Conservation (phyloP, 805 yeast species). For the Metschnikowia shivogae region DNA sequence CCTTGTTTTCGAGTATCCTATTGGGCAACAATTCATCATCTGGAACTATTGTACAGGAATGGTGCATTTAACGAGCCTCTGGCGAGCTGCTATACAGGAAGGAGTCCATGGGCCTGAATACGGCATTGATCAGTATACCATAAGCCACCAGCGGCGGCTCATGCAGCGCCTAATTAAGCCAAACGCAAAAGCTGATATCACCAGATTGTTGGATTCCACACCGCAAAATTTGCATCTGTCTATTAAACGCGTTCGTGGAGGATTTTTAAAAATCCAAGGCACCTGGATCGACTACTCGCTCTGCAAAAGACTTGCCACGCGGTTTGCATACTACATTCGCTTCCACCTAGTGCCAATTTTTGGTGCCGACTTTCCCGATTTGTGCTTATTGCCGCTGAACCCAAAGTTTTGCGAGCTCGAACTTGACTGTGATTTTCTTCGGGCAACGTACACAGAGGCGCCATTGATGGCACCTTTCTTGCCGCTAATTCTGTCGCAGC, state of each 20-base stretch:
- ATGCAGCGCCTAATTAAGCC: constrained; percentile 6
- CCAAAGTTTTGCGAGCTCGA: constrained; percentile 62
- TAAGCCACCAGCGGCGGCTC: not conserved
- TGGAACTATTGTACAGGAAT: constrained; percentile 86
- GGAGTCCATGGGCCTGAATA: constrained; percentile 1
- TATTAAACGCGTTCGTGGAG: constrained; percentile 79
- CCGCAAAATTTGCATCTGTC: constrained; percentile 58
- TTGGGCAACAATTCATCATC: constrained; percentile 70
- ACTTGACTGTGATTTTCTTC: constrained; percentile 23
- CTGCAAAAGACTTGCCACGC: constrained; percentile 62
- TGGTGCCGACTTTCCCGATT: constrained; percentile 62
- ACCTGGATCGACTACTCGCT: constrained; percentile 81
- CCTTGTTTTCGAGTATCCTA: constrained; percentile 66
- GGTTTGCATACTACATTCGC: constrained; percentile 75
- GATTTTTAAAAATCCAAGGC: constrained; percentile 88
- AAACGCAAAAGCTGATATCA: constrained; percentile 67
- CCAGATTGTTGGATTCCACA: constrained; percentile 59
- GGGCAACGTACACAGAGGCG: not conserved
- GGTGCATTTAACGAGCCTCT: constrained; percentile 82
- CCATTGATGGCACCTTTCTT: not conserved
- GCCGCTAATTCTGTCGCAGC: not conserved
- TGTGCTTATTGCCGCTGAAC: constrained; percentile 57
- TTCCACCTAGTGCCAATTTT: constrained; percentile 74
- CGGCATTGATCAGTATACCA: not conserved
- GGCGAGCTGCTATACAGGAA: constrained; percentile 52